Evolutionary conservation across 2,329 filamentous ascomycete species (phyloP), one percentile per base, ranked within the genome.

Genomic region (Aspergillus sp.): DNA sequence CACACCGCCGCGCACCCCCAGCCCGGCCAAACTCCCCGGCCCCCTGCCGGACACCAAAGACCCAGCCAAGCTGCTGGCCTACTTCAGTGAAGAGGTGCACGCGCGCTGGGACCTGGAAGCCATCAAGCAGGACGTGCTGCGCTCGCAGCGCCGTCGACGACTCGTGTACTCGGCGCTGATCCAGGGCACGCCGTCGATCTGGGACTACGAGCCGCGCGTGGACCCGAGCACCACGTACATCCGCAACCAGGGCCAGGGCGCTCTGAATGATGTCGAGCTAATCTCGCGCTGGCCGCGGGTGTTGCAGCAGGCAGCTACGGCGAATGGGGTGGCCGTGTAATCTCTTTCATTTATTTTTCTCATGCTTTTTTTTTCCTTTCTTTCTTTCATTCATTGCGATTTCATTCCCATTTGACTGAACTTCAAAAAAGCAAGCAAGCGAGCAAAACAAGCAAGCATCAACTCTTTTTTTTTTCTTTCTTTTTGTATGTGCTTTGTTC

Each of bases 161-260:
- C 70, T 94, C 6, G 85, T 88, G 28, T 94, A 88, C 83, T 79
- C 79, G 36, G 87, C 90, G 0, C 74, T 96, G 53, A 86, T 81
- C 63, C 70, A 83, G 65, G 90, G 89, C 46, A 74, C 74, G 33
- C 88, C 87, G 56, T 85, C 86, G 35, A 79, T 82, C 62, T 96
- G 90, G 90, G 90, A 96, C 67, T 86, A 85, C 68, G 79, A 90
- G 69, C 88, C 88, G 0, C 70, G 76, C 45, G 57, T 72, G 42
- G 62, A 69, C 52, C 63, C 62, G 5, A 65, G 65, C 50, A 54
- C 50, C 56, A 86, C 86, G 68, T 94, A 91, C 67, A 94, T 96
- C 58, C 86, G 90, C 43, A 71, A 71, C 57, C 65, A 67, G 45
- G 64, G 67, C 55, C 66, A 68, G 59, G 66, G 66, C 3, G 57